Evolutionary conservation across 257 asterid genomes (phyloP).

Genomic region (Paraleonurus japonicus): DNA sequence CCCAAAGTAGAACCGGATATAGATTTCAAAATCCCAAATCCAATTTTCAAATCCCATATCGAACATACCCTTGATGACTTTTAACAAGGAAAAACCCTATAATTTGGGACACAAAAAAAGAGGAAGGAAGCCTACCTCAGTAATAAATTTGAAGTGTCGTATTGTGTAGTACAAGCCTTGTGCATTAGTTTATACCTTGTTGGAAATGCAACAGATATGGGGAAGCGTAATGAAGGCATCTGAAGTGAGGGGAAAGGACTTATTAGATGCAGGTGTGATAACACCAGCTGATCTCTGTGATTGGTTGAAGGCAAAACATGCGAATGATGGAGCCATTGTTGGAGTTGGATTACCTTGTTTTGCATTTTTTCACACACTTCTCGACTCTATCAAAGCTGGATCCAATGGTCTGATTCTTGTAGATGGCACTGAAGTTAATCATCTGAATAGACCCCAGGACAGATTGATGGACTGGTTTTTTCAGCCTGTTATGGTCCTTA

Average conservation of each 20-base stretch:
- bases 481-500: constrained; percentile 78
- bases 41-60: no score
- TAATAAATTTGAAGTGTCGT: neutral
- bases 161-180: neutral
- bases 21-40: no score
- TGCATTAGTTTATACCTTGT: neutral
- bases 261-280: constrained; percentile 53
- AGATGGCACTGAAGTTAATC: constrained; percentile 73
- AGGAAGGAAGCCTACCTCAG: no score
- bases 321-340: constrained; percentile 44
- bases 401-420: constrained; percentile 63
- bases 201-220: constrained; percentile 63
- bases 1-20: no score
- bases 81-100: no score
- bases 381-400: constrained; percentile 63
- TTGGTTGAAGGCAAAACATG: constrained; percentile 71
- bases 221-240: constrained; percentile 59
- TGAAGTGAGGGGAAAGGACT: constrained; percentile 65
- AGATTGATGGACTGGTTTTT: constrained; percentile 88
- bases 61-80: no score
- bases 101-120: no score
- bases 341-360: constrained; percentile 75
- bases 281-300: constrained; percentile 64
- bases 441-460: constrained; percentile 81
- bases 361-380: constrained; percentile 53